Conservation (phyloP, 2,329 filamentous ascomycete genomes). For the Botrytis fabae region DNA sequence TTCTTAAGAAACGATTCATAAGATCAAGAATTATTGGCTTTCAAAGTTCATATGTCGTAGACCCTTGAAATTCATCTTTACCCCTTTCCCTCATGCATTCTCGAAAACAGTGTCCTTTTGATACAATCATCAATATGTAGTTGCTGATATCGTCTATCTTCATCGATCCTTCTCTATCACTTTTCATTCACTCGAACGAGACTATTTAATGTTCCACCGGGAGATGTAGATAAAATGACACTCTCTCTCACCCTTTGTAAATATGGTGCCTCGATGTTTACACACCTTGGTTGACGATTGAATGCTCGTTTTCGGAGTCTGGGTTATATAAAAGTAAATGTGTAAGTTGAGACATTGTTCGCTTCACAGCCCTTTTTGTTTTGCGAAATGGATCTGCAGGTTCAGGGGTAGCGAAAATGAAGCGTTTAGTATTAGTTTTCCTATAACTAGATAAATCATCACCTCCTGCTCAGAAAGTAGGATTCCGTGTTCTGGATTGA, state of each 20-base stretch:
- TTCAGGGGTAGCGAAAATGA: slow-evolving; percentile 1
- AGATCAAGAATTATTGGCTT: not conserved
- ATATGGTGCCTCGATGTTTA: not conserved
- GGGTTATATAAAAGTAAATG: not conserved
- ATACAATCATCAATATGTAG: not conserved
- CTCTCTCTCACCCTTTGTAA: not conserved
- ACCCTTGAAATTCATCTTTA: not conserved
- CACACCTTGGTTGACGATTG: not conserved
- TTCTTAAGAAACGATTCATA: no score
- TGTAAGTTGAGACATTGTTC: not conserved
- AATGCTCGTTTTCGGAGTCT: not conserved
- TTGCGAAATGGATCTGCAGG: not conserved
- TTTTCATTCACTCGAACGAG: not conserved
- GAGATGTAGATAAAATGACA: not conserved
- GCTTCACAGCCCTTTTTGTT: not conserved
- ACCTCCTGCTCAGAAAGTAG: not conserved
- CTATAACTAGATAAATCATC: not conserved
- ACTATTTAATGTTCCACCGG: not conserved
- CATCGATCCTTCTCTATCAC: not conserved
- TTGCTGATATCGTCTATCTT: not conserved
- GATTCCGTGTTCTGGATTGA: not conserved
- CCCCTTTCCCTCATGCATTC: not conserved
- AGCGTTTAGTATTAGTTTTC: not conserved
- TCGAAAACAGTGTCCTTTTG: not conserved
- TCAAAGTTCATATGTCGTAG: not conserved